Base-by-base conservation (phyloP, 768 basidiomycete genomes). In the Butyriboletus loyo region DNA sequence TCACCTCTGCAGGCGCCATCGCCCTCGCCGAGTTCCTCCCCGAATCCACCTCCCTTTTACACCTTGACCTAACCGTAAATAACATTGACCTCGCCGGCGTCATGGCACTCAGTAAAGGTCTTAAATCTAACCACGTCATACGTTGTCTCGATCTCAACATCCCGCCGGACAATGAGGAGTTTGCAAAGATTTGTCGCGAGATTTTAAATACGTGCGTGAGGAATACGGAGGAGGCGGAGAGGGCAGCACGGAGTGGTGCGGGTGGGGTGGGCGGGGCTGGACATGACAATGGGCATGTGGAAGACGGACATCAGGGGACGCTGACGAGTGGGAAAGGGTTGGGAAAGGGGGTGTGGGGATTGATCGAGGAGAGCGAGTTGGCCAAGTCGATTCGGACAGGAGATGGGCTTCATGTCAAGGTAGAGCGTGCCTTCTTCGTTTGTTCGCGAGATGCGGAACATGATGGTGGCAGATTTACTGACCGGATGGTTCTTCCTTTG, bases 11-110 rank as follows among this genome's bases (percentile, higher is more conserved):
- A 0, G 94, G 93, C 2, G 95, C 96, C 1, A 98, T 98, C 56
- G 88, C 92, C 0, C 80, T 98, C 2, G 97, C 96, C 3, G 96
- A 98, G 68, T 98, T 97, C 74, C 81, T 98, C 1, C 94, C 95
- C 0, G 95, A 98, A 67, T 86, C 90, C 0, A 80, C 78, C 17
- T 88, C 87, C 0, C 77, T 99, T 5, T 77, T 98, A 0, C 95
- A 98, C 68, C 84, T 99, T 49, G 97, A 98, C 69, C 72, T 97
- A 27, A 97, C 93, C 0, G 73, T 79, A 59, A 96, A 96, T 66
- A 70, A 76, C 7, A 73, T 98, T 30, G 93, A 93, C 63, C 77
- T 93, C 32, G 94, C 95, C 0, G 95, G 92, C 17, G 88, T 97
- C 4, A 87, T 98, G 83, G 97, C 97, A 0, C 81, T 99, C 22